Conservation (phyloP, 257 asterid genomes). For the Solanum corneliomulleri region DNA sequence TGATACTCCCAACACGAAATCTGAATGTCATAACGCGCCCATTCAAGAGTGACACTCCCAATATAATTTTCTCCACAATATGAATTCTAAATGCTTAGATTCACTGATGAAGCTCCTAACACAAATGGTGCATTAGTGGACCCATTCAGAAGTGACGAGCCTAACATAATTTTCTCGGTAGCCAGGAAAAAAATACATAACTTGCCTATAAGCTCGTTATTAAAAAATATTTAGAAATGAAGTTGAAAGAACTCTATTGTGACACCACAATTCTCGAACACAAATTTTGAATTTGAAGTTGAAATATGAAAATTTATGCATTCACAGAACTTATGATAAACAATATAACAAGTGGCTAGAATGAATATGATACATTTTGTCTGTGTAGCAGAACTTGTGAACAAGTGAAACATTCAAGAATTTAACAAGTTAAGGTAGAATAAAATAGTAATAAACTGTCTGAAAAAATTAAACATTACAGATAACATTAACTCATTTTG, state of each 20-base stretch:
- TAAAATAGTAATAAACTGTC: no score
- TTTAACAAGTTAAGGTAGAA: not conserved
- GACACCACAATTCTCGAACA: not conserved
- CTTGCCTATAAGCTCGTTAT: no score
- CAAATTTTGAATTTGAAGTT: no score
- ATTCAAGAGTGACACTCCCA: accelerated
- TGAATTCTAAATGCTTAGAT: no score
- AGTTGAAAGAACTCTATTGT: no score
- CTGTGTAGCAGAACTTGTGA: not conserved
- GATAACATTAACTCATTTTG: not conserved
- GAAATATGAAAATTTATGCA: no score
- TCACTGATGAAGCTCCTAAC: accelerated
- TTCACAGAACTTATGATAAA: not conserved
- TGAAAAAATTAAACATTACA: not conserved
- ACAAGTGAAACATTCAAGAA: not conserved
- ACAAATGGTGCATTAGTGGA: no score
- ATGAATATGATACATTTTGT: not conserved
- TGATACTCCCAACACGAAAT: not conserved
- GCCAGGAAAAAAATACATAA: accelerated
- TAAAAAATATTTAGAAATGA: no score
- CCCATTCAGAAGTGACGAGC: no score
- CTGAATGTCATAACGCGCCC: no score
- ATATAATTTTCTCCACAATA: no score
- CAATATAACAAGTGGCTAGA: not conserved
- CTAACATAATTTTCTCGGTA: no score